Conservation (phyloP, 2,329 filamentous ascomycete genomes). For the Sarocladium brachiariae region DNA sequence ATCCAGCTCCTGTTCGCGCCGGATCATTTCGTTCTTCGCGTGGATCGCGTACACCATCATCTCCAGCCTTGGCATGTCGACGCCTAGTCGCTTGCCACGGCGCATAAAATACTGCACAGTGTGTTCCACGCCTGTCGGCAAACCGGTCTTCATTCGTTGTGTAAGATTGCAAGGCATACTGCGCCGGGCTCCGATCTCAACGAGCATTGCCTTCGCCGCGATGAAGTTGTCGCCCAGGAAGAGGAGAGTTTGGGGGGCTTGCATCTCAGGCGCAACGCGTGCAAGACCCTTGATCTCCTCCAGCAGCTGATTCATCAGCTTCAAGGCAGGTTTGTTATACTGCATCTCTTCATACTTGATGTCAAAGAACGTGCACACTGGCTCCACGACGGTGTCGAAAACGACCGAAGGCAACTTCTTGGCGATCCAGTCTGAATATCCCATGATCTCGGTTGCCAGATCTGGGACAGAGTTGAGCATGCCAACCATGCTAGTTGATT, state of each 20-base stretch:
- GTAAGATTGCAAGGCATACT: constrained; percentile 53
- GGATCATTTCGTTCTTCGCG: constrained; percentile 45
- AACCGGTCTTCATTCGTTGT: constrained; percentile 53
- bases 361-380: constrained; percentile 73
- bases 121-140: constrained; percentile 70
- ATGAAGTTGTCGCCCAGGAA: constrained; percentile 37
- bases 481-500: background rate
- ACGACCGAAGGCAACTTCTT: constrained; percentile 74
- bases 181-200: background rate
- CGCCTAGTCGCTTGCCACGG: constrained; percentile 63
- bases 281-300: constrained; percentile 70
- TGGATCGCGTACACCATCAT: constrained; percentile 67
- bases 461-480: constrained; percentile 7
- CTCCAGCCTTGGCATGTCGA: constrained; percentile 67
- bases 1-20: constrained; percentile 24
- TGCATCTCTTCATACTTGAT: constrained; percentile 66
- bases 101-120: constrained; percentile 83
- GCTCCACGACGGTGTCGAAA: constrained; percentile 70
- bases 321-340: constrained; percentile 57
- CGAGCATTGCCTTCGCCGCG: constrained; percentile 35
- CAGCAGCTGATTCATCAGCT: constrained; percentile 64
- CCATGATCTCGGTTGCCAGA: constrained; percentile 13
- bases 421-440: constrained; percentile 53
- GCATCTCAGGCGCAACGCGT: constrained; percentile 65
- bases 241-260: constrained; percentile 48